Evolutionary conservation across 768 basidiomycete species (phyloP), one percentile per base, ranked within the genome.

Genomic region (Boletellus sp.): DNA sequence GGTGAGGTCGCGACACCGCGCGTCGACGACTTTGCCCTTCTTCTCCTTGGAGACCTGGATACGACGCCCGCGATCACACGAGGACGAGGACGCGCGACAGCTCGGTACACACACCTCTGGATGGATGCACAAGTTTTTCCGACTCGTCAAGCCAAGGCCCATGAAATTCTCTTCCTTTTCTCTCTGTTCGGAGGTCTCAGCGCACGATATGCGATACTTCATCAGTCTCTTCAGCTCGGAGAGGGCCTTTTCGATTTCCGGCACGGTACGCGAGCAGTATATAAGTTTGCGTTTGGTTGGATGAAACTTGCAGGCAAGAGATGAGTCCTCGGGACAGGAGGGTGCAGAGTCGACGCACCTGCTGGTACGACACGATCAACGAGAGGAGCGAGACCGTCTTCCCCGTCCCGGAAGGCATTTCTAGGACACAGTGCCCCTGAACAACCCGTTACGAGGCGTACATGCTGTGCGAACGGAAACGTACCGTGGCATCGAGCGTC

Each of bases 371-470:
- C 33, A 99, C 88, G 70, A 99, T 99, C 48, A 99, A 72, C 2
- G 91, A 94, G 16, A 99, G 76, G 9, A 99, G 75, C 11, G 94
- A 97, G 22, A 99, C 96, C 0, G 96, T 99, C 75, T 99, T 99
- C 20, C 96, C 96, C 19, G 96, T 99, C 15, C 96, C 96, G 11
- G 96, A 98, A 54, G 96, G 96, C 96, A 99, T 99, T 74, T 99
- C 96, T 33, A 99, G 79, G n/a, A 98, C 92, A 67, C 96, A 97
- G 59, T 99, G 96, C 43, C 96, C 96, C 94, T 98, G 63, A 33
- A 58, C 33, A 37, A 34, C 31, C 51, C 39, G 13, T n/a, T 15
- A 24, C 51, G 34, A 41, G 34, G 34, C 48, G 42, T n/a, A 17
- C 32, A 33, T 31, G 40, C 35, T 15, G 37, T n/a, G 36, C 9